Evolutionary conservation across 164 flowering plant species (phyloP), one percentile per base, ranked within the genome.

Genomic region (Chimonanthus salicifolius): DNA sequence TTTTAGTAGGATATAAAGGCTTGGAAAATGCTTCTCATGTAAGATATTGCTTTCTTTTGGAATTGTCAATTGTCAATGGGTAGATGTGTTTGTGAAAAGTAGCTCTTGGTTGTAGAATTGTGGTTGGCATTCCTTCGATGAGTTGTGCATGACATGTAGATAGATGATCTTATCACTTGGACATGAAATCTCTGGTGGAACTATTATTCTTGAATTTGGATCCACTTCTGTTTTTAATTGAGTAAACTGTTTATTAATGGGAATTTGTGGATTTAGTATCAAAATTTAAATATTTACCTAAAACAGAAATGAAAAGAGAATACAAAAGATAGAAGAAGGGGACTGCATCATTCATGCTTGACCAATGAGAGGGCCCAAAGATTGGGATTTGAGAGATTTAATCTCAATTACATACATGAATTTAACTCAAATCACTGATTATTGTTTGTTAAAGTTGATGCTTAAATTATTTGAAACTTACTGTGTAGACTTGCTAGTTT

Each of bases 81-180:
- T 33, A 44, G 73, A 10, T 72, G 18, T 47, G 46, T 20, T 48
- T 62, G 49, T 71, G 44, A 33, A 13, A 60, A 47, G 50, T 58
- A 58, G 74, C 45, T 48, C 47, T 72, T 7, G 43, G 47, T 72
- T 62, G 66, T 63, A 20, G 33, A 68, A 47, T 60, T 62, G 68
- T 63, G 68, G 68, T 63, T 72, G 66, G 48, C 67, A 33, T 72
- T 69, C 62, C 74, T 72, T 72, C 54, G 47, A 47, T 72, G 46
- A 47, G 58, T 47, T 13, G 16, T 47, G 67, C 51, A 48, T 72
- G 62, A 48, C 74, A 47, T 72, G 67, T 72, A 72, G 46, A 62
- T 63, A 72, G 46, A 62, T 63, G 68, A 63, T 47, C 67, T 72
- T 21, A 58, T 58, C 65, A 16, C 66, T 71, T 71, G 60, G 72